Percentiles rank a stretch among this genome's conserved stretches.
Conservation (phyloP, 2,329 filamentous ascomycete genomes). For the Didymella glomerata region DNA sequence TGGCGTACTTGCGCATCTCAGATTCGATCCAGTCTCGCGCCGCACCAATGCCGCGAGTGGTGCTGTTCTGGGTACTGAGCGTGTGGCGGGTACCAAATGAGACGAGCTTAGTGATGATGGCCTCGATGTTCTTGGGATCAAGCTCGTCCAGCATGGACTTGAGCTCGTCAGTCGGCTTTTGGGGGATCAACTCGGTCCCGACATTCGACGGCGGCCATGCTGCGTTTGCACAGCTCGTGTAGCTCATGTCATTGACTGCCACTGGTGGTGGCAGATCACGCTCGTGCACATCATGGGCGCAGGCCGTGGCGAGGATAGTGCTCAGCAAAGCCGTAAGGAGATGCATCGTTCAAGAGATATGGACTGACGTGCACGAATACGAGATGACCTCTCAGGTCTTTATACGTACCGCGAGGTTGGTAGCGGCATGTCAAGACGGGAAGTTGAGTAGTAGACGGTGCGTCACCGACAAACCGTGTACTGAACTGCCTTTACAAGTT, state of each 20-base stretch:
- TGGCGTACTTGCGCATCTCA: conserved; percentile 60
- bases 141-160: conserved; percentile 52
- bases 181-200: conserved; percentile 51
- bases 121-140: conserved; percentile 57
- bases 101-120: conserved; percentile 62
- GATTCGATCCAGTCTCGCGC: conserved; percentile 65
- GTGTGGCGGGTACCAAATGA: conserved; percentile 67
- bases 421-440: conserved; percentile 13
- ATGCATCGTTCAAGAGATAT: conserved; percentile 29
- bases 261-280: conserved; percentile 40
- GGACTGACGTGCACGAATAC: not conserved
- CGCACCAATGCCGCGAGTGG: conserved; percentile 63
- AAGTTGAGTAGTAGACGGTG: conserved; percentile 1
- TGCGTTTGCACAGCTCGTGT: conserved; percentile 46
- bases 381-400: conserved; percentile 1
- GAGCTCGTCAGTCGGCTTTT: conserved; percentile 54
- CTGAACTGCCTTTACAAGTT: conserved; percentile 42
- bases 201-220: conserved; percentile 55
- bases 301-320: conserved; percentile 31
- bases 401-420: conserved; percentile 22
- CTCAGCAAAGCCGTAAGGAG: conserved; percentile 19
- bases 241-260: conserved; percentile 45
- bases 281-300: conserved; percentile 39
- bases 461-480: conserved; percentile 19
- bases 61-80: conserved; percentile 61